Evolutionary conservation across 129 eudicot genomes (phyloP), one percentile per base, ranked within the genome.

Genomic region (Calendula officinalis): DNA sequence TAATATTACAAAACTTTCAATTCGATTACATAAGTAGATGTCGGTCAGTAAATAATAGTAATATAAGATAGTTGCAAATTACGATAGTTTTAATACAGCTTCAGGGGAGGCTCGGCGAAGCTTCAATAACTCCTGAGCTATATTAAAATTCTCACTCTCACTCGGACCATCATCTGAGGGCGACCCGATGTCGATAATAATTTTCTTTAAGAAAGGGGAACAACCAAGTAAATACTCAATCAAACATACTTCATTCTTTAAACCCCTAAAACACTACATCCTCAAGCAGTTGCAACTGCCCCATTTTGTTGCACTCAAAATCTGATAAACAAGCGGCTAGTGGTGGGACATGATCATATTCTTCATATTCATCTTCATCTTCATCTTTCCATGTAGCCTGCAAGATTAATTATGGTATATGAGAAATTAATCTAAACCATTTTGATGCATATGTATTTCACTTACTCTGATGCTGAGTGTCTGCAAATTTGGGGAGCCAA

Each of bases 401-500:
- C 44, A 34, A 10, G 34, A 35, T 34, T 56, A 13, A 36, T 5
- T 35, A 12, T 5, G 6, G n/a, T 13, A 11, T 32, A 34, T 0
- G 46, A 9, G 50, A 45, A 45, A 11, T 45, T 45, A 45, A 59
- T 22, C 30, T 22, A 22, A 0, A 53, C 36, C 0, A 10, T 3
- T 33, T 10, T 30, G 7, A 32, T 56, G 41, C 30, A 56, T 13
- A 33, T 49, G 61, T 41, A 44, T 30, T 45, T 4, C 15, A 56
- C 46, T 40, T 16, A 38, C 58, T 3, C 0, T 15, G 50, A 69
- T 46, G 34, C 36, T 22, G 11, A 69, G 58, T 6, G 34, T 69
- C 38, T 45, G 66, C 58, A 69, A 37, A 15, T 57, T 69, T 13
- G 57, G 32, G 66, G 36, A 69, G 58, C 47, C 17, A 3, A 5